Conservation (phyloP, 2,329 filamentous ascomycete genomes). For the Parafenestella ontariensis region DNA sequence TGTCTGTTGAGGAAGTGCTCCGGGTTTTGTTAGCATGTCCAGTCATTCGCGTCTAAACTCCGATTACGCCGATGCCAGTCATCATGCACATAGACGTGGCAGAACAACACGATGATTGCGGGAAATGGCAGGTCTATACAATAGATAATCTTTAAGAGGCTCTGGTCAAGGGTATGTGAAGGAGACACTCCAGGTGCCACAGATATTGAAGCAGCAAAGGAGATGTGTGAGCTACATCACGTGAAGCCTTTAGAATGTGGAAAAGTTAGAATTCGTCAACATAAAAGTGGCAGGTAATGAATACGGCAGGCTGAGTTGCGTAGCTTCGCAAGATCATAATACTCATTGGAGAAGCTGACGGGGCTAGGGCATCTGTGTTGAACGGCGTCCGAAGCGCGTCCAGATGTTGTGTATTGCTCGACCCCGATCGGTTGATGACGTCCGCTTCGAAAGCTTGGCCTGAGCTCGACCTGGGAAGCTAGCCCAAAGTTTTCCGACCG, state of each 20-base stretch:
- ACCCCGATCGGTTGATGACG: slow-evolving; percentile 29
- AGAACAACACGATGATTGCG: neutral
- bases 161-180: neutral
- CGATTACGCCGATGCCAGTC: slow-evolving; percentile 14
- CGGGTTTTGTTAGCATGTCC: neutral
- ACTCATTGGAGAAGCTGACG: too few relatives aligned
- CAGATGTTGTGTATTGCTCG: too few relatives aligned
- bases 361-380: too few relatives aligned
- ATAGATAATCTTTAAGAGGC: too few relatives aligned
- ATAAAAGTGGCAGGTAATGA: too few relatives aligned
- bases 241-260: neutral
- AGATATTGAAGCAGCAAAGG: neutral
- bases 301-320: too few relatives aligned
- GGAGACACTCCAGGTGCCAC: neutral
- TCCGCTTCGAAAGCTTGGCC: slow-evolving; percentile 15
- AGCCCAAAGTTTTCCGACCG: slow-evolving; percentile 24
- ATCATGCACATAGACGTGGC: slow-evolving; percentile 4
- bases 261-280: neutral
- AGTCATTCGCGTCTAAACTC: slow-evolving; percentile 6
- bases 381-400: too few relatives aligned
- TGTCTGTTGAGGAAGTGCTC: neutral
- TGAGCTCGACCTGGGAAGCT: slow-evolving; percentile 9
- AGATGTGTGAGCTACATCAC: neutral
- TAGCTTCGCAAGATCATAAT: too few relatives aligned
- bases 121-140: neutral